phyloP scores from a whole-genome alignment of 805 yeast species.

The Suhomyces sp. region DNA sequence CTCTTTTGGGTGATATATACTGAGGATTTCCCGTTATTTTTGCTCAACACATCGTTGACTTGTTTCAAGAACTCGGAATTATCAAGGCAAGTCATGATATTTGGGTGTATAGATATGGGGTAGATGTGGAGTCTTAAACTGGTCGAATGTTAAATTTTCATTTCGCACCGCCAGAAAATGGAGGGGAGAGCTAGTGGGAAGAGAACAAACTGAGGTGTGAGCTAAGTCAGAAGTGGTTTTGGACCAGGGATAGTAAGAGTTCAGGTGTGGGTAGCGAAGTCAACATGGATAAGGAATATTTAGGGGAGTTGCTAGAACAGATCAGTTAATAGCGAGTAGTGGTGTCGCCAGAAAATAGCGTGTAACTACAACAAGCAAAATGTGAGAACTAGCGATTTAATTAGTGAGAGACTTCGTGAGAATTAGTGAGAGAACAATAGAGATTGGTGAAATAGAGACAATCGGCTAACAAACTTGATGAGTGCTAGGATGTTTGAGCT shows the following conservation, averaged over 20 bases:
- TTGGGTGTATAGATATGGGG: neutral
- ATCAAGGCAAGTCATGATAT: constrained; percentile 12
- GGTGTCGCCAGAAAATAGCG: neutral
- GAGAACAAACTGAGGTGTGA: neutral
- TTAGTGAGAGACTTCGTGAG: neutral
- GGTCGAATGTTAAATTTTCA: neutral
- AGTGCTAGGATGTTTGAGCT: neutral
- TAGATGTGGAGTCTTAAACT: neutral
- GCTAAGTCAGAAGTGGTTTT: neutral
- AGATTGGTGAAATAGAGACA: neutral
- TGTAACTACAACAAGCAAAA: neutral
- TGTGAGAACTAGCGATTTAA: neutral
- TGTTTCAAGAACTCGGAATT: constrained; percentile 19
- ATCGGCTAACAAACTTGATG: neutral
- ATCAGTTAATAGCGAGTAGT: neutral
- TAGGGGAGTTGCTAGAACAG: too few species aligned
- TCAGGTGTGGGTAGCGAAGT: neutral
- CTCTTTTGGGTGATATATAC: constrained; percentile 62
- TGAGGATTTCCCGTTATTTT: constrained; percentile 46
- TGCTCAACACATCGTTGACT: constrained; percentile 10
- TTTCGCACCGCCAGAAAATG: neutral
- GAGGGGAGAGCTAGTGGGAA: neutral
- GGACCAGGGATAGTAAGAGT: neutral
- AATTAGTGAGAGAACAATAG: too few species aligned
- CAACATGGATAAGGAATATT: too few species aligned